Base-by-base conservation (phyloP, 345 rosid species). In the Camelina neglecta region DNA sequence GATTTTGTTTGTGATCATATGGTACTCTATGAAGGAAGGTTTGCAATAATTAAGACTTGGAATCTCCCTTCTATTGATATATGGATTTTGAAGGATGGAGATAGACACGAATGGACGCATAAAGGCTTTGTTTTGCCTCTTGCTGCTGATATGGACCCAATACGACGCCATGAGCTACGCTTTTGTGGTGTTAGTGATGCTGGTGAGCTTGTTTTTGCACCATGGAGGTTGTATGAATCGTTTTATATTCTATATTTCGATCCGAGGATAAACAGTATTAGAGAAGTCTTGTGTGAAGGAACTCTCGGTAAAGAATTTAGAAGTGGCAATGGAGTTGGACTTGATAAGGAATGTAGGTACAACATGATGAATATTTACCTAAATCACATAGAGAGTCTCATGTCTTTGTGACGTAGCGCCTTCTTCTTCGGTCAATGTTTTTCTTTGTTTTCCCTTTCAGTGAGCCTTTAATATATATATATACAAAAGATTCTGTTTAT, bases 151-250 rank as follows among this genome's bases (percentile, higher is more conserved):
- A 20, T 21, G 6, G 15, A 21, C 31, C 10, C 7, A 51, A 10
- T 51, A 21, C 12, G 12, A 0, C 3, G 26, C 6, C 0, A 50
- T 8, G 0, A 10, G 2, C 10, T 41, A 13, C 0, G 1, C 8
- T 53, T 38, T 5, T 4, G 1, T 10, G 60, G 49, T 53, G 8
- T 50, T 12, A 51, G 36, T 53, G 60, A 67, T 53, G 60, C 47
- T 67, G 72, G 72, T 53, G 72, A 67, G 36, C 23, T 67, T 39
- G 2, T 67, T 15, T 67, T 67, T 67, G 23, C 49, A 36, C 59
- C 4, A 21, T 0, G 7, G 10, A 3, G 18, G 13, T 21, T 61
- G 31, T 39, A 5, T 38, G 1, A 20, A 38, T 39, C 63, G 41
- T 55, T 24, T 39, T 39, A 39, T 39, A 3, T 55, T 54, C 11